A percentile compares a stretch with the other conserved stretches of the same genome.
These are phyloP conservation scores for Penicillium maclennaniae DNA, from an alignment of 495 filamentous ascomycete species.

Conservation along the genomic window DNA sequence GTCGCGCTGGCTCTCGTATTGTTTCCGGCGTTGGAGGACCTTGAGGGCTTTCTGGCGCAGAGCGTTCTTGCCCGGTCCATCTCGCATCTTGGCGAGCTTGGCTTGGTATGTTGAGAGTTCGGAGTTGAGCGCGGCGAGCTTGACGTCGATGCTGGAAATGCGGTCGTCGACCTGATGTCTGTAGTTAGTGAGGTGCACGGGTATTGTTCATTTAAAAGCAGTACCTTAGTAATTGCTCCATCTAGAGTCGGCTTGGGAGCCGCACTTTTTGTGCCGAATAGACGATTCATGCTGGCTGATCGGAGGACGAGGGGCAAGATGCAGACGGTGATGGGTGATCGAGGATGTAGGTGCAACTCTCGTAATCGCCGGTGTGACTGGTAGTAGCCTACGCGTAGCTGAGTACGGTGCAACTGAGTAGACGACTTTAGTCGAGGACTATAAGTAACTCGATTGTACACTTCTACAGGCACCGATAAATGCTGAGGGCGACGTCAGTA, in stretches of 20 bases:
- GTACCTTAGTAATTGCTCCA: conserved; percentile 79
- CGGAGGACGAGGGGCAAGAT: conserved; percentile 5
- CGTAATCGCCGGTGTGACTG: not conserved
- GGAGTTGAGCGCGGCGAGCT: conserved; percentile 84
- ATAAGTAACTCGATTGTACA: not conserved
- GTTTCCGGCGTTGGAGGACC: conserved; percentile 90
- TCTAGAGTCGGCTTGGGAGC: conserved; percentile 88
- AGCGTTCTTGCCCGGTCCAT: conserved; percentile 90
- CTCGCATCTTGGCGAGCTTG: conserved; percentile 89
- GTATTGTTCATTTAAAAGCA: conserved; percentile 7
- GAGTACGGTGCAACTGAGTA: not conserved
- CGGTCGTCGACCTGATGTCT: conserved; percentile 67
- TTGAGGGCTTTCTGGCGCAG: conserved; percentile 94
- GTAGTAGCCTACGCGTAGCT: not conserved
- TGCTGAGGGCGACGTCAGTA: conserved; percentile 25
- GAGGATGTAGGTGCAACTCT: not conserved
- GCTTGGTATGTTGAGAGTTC: conserved; percentile 87
- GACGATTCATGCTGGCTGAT: conserved; percentile 73
- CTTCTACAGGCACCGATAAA: conserved; percentile 7
- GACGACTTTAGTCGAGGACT: not conserved
- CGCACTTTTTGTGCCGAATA: conserved; percentile 86
- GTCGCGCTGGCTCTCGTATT: conserved; percentile 92
- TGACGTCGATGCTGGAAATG: conserved; percentile 88
- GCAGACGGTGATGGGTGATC: not conserved
- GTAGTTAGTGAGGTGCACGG: conserved; percentile 11